Percentiles rank a stretch among this genome's conserved stretches.
These are phyloP conservation scores for Aspergillus carlsbadensis DNA, from an alignment of 495 filamentous ascomycete species.

Conservation along the genomic window DNA sequence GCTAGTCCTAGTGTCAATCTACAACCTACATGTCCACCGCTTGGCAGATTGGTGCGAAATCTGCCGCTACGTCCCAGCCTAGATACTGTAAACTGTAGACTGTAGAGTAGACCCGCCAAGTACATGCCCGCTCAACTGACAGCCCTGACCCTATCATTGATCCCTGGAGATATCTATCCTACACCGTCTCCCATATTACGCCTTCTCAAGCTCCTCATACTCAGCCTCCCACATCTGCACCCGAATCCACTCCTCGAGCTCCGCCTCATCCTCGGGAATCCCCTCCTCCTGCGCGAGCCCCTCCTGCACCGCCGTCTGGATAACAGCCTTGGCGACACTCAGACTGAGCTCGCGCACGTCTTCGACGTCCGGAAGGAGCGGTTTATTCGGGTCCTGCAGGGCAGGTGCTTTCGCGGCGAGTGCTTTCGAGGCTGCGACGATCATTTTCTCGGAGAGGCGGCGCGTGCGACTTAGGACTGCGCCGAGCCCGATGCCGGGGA, in stretches of 20 bases:
- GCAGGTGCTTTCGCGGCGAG: conserved; percentile 71
- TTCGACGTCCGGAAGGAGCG: conserved; percentile 74
- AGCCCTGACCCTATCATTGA: no score
- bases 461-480: conserved; percentile 64
- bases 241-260: conserved; percentile 76
- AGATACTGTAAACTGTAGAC: no score
- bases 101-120: no score
- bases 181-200: no score
- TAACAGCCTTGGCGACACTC: conserved; percentile 76
- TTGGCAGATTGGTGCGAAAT: conserved; percentile 8
- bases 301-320: conserved; percentile 67
- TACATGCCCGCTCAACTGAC: no score
- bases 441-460: conserved; percentile 72
- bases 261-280: conserved; percentile 44
- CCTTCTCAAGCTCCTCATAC: conserved; percentile 59
- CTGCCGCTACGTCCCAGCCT: not conserved
- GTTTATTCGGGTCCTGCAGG: conserved; percentile 51
- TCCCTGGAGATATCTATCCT: no score
- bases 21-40: conserved; percentile 1
- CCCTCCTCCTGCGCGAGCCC: conserved; percentile 56
- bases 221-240: conserved; percentile 88
- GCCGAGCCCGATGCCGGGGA: conserved; percentile 83
- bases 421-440: conserved; percentile 74
- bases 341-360: conserved; percentile 75
- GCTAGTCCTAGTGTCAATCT: no score